Conservation (phyloP, 495 filamentous ascomycete genomes). For the Talaromyces stipitatus region DNA sequence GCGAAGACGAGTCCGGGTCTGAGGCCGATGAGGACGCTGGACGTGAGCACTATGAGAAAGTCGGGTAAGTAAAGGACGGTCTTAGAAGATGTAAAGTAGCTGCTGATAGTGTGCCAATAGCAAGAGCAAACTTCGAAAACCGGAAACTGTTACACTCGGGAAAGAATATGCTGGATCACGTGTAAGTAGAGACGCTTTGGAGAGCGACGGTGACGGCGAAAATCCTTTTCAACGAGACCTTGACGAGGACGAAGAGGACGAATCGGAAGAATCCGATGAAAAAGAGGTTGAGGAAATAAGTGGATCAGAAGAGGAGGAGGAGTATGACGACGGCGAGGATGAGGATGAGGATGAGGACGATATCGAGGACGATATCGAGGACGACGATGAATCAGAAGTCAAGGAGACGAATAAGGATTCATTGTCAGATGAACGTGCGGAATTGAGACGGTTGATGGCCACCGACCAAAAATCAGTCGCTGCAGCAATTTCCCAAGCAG, state of each 20-base stretch:
- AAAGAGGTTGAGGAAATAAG: constrained; percentile 15
- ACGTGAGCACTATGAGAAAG: constrained; percentile 78
- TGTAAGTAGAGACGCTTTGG: constrained; percentile 66
- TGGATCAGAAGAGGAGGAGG: constrained; percentile 10
- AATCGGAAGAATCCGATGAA: constrained; percentile 27
- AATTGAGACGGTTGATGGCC: constrained; percentile 61
- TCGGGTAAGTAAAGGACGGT: constrained; percentile 49
- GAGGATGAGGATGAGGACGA: constrained; percentile 20
- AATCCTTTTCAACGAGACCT: constrained; percentile 12
- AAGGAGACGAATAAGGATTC: constrained; percentile 26
- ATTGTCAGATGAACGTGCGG: constrained; percentile 36
- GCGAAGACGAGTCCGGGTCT: constrained; percentile 41
- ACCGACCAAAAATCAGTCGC: constrained; percentile 64
- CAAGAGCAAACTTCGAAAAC: constrained; percentile 78
- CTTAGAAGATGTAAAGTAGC: neutral
- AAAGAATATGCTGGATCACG: constrained; percentile 75
- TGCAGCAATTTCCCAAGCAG: constrained; percentile 61
- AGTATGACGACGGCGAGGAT: constrained; percentile 19
- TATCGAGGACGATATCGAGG: constrained; percentile 27
- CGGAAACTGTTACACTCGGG: constrained; percentile 51
- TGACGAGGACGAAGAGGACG: constrained; percentile 30
- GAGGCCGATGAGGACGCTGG: constrained; percentile 42
- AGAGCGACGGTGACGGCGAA: constrained; percentile 41
- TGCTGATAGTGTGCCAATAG: constrained; percentile 30
- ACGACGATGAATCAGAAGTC: constrained; percentile 32